Evolutionary conservation across 768 basidiomycete genomes (phyloP), one percentile per base, ranked within the genome.

Genomic region (Nidularia pulvinata): DNA sequence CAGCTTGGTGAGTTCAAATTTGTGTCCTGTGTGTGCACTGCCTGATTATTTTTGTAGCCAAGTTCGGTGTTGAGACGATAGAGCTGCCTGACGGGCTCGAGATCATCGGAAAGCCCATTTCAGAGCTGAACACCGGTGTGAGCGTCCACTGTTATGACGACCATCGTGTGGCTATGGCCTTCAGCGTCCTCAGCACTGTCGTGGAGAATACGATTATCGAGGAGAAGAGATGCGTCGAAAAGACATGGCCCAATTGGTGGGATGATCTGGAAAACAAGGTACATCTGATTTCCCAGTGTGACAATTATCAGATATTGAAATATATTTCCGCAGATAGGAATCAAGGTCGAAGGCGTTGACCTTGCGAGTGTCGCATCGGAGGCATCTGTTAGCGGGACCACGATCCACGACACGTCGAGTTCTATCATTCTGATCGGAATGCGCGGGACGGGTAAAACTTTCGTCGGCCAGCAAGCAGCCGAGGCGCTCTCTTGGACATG

Each of bases 241-340:
- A 99, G 82, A 99, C 96, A 0, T 99, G 96, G 96, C 97, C 97
- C 0, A 95, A 95, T 66, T 99, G 95, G 93, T 99, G 96, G 95
- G 97, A 98, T 65, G 97, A 98, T 69, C 78, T 99, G 25, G 84
- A 92, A 66, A 95, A 93, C 75, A 97, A 97, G 84, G 93, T 91
- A 49, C 2, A 75, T 53, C 36, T 42, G n/a, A 7, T 46, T 42
- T 52, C 48, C 9, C 7, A 32, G 7, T 7, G 7, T 7, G 45
- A 25, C 11, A 33, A 25, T 19, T 30, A 32, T 30, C 7, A 39
- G 33, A 49, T 10, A 30, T 49, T 30, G 52, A 50, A 54, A 19
- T 55, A 35, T 30, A 25, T 48, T 39, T 39, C 25, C 54, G 34
- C 1, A 96, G 94, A 94, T 98, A 50, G 96, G 96, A 9, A 80